Percentiles rank a stretch among this genome's conserved stretches.
Evolutionary conservation across 306 rosid species (phyloP).

Genomic region (Vigna angularis): DNA sequence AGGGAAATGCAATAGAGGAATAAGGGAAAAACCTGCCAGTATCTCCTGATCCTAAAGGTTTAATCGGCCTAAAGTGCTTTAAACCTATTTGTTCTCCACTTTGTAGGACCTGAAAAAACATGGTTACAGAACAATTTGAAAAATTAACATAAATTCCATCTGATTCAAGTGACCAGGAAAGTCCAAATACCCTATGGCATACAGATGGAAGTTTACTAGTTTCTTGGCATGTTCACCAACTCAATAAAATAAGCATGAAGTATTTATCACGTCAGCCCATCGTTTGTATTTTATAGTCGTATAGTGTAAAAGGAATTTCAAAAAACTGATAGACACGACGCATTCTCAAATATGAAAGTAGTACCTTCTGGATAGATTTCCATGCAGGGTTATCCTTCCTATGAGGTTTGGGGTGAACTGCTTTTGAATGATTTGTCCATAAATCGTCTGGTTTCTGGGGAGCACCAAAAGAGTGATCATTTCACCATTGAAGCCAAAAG

Average conservation of each 20-base stretch:
- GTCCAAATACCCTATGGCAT: conserved; percentile 13
- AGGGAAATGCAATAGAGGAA: conserved; percentile 20
- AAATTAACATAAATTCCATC: conserved; percentile 20
- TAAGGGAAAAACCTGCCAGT: conserved; percentile 77
- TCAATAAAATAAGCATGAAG: neutral
- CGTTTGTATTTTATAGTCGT: neutral
- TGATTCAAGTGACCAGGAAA: conserved; percentile 28
- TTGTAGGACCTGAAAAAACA: conserved; percentile 69
- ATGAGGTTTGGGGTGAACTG: conserved; percentile 90
- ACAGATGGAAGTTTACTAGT: neutral
- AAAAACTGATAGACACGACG: neutral
- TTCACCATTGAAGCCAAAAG: conserved; percentile 40
- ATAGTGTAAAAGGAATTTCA: conserved; percentile 23
- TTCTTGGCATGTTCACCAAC: conserved; percentile 29
- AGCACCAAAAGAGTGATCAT: conserved; percentile 24
- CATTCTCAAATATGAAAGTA: neutral
- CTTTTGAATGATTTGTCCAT: conserved; percentile 90
- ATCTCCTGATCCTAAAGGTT: conserved; percentile 94
- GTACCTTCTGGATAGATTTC: conserved; percentile 85
- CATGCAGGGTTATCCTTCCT: conserved; percentile 74
- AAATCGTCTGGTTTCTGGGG: conserved; percentile 96
- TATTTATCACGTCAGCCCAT: neutral
- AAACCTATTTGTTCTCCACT: conserved; percentile 79
- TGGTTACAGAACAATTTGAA: conserved; percentile 30
- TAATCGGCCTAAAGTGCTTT: conserved; percentile 87